Evolutionary conservation across 345 rosid species (phyloP).

Genomic region (Boechera divaricarpa): DNA sequence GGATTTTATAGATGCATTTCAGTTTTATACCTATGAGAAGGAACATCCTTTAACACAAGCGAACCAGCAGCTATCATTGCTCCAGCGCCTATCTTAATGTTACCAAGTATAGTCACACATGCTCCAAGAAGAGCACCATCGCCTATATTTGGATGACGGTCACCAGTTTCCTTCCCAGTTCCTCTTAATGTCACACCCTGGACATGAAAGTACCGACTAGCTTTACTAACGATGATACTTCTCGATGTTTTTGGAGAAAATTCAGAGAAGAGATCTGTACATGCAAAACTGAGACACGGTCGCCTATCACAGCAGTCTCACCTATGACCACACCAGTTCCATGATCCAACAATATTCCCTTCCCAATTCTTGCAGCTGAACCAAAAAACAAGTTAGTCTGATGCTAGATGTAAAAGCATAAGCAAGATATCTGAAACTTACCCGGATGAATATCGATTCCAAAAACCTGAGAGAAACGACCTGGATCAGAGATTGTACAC

Average conservation of each 20-base stretch:
- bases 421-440: constrained; percentile 25
- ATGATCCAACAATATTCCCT: constrained; percentile 80
- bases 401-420: not conserved
- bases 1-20: not conserved
- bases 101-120: too few relatives aligned
- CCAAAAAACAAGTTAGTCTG: not conserved
- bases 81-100: constrained; percentile 71
- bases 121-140: constrained; percentile 75
- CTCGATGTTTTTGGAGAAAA: not conserved
- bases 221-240: not conserved
- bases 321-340: constrained; percentile 88
- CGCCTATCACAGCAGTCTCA: constrained; percentile 78
- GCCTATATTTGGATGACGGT: constrained; percentile 83
- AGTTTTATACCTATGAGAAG: constrained; percentile 33
- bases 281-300: constrained; percentile 80
- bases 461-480: constrained; percentile 60
- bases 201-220: constrained; percentile 12
- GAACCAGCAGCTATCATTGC: constrained; percentile 88
- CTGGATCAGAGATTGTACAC: constrained; percentile 24
- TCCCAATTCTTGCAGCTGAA: constrained; percentile 83
- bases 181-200: constrained; percentile 90
- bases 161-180: constrained; percentile 77
- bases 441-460: constrained; percentile 97
- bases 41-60: constrained; percentile 71
- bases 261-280: constrained; percentile 46